These are phyloP conservation scores for Coprinopsis sp. DNA, from an alignment of 768 basidiomycete species.

Conservation along the genomic window DNA sequence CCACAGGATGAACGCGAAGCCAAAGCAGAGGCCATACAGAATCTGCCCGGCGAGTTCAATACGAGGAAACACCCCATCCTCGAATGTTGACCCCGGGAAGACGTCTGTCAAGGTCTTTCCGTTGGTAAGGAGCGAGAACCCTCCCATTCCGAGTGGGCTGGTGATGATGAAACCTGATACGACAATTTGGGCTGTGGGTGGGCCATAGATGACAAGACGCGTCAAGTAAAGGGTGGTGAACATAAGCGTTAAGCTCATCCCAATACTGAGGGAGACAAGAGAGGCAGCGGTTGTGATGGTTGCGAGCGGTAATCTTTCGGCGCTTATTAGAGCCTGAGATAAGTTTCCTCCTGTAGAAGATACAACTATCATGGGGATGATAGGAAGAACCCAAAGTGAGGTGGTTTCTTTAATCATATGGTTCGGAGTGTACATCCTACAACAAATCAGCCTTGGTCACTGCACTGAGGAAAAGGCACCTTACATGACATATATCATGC, in stretches of 20 bases:
- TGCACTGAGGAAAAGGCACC: constrained; percentile 16
- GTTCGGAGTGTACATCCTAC: not conserved
- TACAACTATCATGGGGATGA: constrained; percentile 67
- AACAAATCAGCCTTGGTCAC: not conserved
- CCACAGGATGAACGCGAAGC: constrained; percentile 52
- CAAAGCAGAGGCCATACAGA: constrained; percentile 42
- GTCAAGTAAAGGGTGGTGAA: constrained; percentile 60
- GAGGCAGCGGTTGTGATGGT: constrained; percentile 41
- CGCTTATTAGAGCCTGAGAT: constrained; percentile 43
- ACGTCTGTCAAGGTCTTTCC: not conserved
- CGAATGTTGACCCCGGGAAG: not conserved
- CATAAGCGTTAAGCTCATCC: constrained; percentile 58
- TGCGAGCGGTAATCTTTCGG: constrained; percentile 44
- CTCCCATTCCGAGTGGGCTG: constrained; percentile 40
- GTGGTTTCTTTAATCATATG: constrained; percentile 35
- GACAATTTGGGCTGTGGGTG: constrained; percentile 41
- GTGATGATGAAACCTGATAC: constrained; percentile 52
- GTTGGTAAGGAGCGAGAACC: not conserved
- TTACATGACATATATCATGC: constrained; percentile 15
- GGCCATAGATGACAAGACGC: constrained; percentile 52
- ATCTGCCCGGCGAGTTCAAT: constrained; percentile 12
- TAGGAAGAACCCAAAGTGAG: constrained; percentile 70
- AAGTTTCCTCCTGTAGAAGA: constrained; percentile 62
- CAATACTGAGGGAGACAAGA: constrained; percentile 48
- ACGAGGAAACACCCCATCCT: not conserved